phyloP scores from a whole-genome alignment of 352 stramenopile species.

The Plasmopara viticola region DNA sequence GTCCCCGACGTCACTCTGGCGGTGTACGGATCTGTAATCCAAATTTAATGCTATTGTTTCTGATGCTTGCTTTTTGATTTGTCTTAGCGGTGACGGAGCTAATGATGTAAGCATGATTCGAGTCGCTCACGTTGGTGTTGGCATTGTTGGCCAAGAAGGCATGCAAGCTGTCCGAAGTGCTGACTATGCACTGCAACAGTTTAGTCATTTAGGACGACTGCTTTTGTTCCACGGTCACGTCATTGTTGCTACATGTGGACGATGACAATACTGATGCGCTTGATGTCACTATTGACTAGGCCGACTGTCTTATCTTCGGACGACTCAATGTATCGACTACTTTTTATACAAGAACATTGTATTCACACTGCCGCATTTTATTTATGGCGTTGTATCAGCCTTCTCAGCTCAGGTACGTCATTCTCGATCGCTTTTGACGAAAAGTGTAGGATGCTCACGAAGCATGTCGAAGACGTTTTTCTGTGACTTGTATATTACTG shows the following conservation, averaged over 20 bases:
- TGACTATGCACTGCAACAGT: constrained; percentile 80
- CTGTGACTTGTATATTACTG: constrained; percentile 77
- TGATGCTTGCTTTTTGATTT: constrained; percentile 13
- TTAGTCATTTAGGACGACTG: constrained; percentile 67
- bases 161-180: constrained; percentile 78
- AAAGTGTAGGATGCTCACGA: background rate
- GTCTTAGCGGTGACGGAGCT: constrained; percentile 93
- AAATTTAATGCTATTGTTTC: no score
- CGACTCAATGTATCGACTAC: constrained; percentile 94
- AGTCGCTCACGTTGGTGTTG: constrained; percentile 96
- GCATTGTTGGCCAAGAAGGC: constrained; percentile 96
- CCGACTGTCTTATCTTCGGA: constrained; percentile 94
- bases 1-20: constrained; percentile 87
- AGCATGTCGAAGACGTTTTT: constrained; percentile 52
- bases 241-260: background rate
- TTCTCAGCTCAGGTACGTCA: constrained; percentile 76
- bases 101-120: constrained; percentile 99
- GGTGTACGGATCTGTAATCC: constrained; percentile 78
- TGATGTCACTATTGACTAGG: constrained; percentile 32
- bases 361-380: constrained; percentile 86
- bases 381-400: constrained; percentile 77
- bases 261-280: no score
- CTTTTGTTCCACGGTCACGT: constrained; percentile 61
- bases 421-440: background rate
- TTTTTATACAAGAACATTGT: constrained; percentile 99